phyloP scores from a whole-genome alignment of 192 early-diverging fungal genomes.

The Coemansia brasiliensis region DNA sequence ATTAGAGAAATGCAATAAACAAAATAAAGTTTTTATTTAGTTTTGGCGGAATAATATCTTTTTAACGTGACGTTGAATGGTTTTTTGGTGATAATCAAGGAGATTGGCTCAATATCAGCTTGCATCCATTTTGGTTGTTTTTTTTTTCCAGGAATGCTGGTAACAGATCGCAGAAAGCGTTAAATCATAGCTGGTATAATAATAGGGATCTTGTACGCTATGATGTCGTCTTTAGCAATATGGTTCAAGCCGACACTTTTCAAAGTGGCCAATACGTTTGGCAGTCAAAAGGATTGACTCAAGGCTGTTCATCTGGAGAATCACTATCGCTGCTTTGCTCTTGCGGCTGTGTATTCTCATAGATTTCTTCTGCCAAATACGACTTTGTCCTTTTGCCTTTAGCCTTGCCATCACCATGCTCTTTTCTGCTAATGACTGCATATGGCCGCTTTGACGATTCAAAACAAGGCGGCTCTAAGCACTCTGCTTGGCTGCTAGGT shows the following conservation, averaged over 20 bases:
- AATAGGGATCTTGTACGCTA: no score
- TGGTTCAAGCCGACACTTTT: no score
- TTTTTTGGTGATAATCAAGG: not conserved
- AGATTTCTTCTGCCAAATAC: constrained; percentile 6
- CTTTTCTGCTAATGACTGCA: constrained; percentile 6
- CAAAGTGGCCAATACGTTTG: no score
- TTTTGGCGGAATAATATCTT: not conserved
- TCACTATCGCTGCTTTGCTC: not conserved
- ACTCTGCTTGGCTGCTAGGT: not conserved
- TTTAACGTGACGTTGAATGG: not conserved
- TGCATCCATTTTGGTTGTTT: not conserved
- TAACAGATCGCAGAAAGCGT: no score
- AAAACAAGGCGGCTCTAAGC: not conserved
- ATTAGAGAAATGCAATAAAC: not conserved
- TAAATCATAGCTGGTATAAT: no score
- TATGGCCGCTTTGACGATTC: not conserved
- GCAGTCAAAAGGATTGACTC: no score
- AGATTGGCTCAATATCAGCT: constrained; percentile 4
- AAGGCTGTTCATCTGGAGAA: no score
- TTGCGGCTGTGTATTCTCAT: constrained; percentile 2
- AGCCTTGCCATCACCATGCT: not conserved
- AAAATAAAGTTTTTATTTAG: not conserved
- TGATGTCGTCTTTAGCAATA: no score
- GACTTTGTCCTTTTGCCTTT: not conserved
- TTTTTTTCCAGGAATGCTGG: no score